Base-by-base conservation (phyloP, 2,329 filamentous ascomycete species). In the Alternaria novae-zelandiae region DNA sequence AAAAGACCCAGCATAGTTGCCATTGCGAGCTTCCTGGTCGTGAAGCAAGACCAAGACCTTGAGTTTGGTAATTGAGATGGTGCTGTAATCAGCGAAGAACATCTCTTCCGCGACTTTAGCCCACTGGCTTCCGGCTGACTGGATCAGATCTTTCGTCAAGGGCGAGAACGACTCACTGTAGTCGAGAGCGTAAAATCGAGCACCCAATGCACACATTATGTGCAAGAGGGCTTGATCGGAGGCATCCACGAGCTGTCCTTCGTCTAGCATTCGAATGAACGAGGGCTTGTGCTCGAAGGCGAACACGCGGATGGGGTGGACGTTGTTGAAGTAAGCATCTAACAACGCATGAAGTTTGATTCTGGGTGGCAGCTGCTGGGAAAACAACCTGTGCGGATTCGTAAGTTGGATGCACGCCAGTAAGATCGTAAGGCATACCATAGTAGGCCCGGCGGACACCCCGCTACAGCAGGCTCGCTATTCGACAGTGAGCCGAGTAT, bases 41-140 rank as follows among this genome's bases (percentile, higher is more conserved):
- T 77, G 74, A 11, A 77, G 72, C 2, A 77, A 62, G 4, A 77
- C 69, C 9, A 77, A 59, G 0, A 75, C 74, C 36, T 77, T 76
- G 11, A 76, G 61, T 58, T 76, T 76, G 5, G 70, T 74, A 5
- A 74, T 72, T 1, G 74, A 76, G 4, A 77, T 77, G 13, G 72
- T 73, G 53, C 75, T 76, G 61, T 77, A 77, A 50, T 77, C 75
- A 5, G 75, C 69, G 26, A 77, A 76, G 56, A 76, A 76, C 70
- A 75, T 72, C 44, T 75, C 72, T 63, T 77, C 74, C 0, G 74
- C 75, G 8, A 62, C 66, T 57, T 77, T 77, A 3, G 75, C 75
- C 75, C 75, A 77, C 21, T 77, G 75, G n/a, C 67, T 73, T 26
- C 75, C 75, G 21, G 74, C 75, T 17, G 68, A 68, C 30, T 76